These are phyloP conservation scores for Spirogloea muscicola DNA, from an alignment of 139 green algal species.

Conservation along the genomic window DNA sequence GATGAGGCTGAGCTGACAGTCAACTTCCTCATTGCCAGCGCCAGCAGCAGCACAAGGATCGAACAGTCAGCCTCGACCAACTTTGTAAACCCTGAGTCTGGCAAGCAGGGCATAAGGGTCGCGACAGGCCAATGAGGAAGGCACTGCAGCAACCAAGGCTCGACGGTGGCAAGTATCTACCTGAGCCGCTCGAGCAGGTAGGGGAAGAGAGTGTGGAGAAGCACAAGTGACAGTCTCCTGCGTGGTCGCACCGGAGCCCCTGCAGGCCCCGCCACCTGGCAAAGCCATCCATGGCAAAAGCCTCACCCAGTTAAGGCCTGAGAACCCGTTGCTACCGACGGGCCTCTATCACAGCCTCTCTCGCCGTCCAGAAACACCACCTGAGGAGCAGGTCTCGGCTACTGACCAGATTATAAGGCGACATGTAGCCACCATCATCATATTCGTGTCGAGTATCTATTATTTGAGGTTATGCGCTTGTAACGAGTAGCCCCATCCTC, in stretches of 20 bases:
- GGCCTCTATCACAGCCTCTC: background rate
- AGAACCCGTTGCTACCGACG: background rate
- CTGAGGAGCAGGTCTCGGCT: too few relatives aligned
- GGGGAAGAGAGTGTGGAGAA: background rate
- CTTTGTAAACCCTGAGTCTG: background rate
- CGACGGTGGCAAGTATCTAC: background rate
- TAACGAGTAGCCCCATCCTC: background rate
- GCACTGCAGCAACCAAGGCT: too few relatives aligned
- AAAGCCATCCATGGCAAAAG: background rate
- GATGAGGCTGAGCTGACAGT: background rate
- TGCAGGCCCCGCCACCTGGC: conserved; percentile 1
- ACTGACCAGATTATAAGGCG: background rate
- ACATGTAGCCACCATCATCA: background rate
- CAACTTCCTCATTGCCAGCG: background rate
- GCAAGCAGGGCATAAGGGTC: background rate
- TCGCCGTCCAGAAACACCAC: background rate
- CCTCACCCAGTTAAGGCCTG: background rate
- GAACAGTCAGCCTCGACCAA: background rate
- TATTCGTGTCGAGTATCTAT: background rate
- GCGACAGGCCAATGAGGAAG: too few relatives aligned
- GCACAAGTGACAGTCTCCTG: background rate
- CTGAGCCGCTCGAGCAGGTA: conserved; percentile 4
- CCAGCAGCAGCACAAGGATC: background rate
- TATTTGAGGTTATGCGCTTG: background rate
- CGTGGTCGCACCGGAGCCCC: background rate